Conservation (phyloP, 192 early-diverging fungal genomes). For the Obelidium mucronatum region DNA sequence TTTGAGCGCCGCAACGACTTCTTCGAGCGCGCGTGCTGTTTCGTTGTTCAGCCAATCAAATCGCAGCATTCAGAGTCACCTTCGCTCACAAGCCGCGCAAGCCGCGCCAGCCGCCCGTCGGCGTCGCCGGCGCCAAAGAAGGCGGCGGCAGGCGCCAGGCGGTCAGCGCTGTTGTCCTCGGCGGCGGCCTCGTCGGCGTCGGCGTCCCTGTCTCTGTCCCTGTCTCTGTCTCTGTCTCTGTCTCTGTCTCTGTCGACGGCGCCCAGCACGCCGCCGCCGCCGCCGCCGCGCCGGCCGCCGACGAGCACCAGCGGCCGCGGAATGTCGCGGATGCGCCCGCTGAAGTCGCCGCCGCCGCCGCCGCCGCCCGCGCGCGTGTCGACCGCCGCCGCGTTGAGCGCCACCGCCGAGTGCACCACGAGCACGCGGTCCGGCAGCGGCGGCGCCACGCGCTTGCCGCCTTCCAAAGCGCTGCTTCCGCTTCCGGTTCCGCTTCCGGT, state of each 20-base stretch:
- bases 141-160: background rate
- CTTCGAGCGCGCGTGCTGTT: conserved; percentile 5
- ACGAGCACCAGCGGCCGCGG: conserved; percentile 25
- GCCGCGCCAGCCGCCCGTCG: background rate
- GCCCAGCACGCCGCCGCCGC: background rate
- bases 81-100: conserved; percentile 11
- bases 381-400: background rate
- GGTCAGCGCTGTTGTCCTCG: background rate
- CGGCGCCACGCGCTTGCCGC: background rate
- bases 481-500: background rate
- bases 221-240: no score
- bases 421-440: background rate
- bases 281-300: conserved; percentile 3
- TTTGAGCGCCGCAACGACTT: conserved; percentile 4
- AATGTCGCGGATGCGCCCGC: conserved; percentile 17
- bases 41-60: background rate
- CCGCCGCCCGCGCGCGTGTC: background rate
- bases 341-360: background rate
- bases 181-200: background rate
- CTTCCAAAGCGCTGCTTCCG: background rate
- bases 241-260: background rate
- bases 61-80: background rate
- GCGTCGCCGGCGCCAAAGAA: conserved; percentile 6
- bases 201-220: no score
- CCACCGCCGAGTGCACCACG: conserved; percentile 4